Evolutionary conservation across 2,329 filamentous ascomycete species (phyloP).

Genomic region (Colletotrichum karsti): DNA sequence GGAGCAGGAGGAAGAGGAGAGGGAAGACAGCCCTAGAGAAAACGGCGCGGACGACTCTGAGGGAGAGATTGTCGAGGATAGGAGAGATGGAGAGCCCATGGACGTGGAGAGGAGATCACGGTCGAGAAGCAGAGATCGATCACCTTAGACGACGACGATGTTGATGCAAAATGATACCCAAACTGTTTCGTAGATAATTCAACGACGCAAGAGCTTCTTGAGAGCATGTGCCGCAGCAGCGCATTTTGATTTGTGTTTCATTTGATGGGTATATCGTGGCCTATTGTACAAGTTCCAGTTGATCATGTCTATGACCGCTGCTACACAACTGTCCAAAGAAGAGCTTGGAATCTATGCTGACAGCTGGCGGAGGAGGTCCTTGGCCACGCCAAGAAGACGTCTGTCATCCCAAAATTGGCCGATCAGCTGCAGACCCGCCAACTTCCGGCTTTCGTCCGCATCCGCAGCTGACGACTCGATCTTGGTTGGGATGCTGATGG

Average conservation of each 20-base stretch:
- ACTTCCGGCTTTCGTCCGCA: conserved; percentile 41
- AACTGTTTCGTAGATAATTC: too few species aligned
- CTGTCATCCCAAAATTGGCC: conserved; percentile 84
- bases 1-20: conserved; percentile 65
- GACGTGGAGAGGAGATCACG: conserved; percentile 41
- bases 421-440: conserved; percentile 75
- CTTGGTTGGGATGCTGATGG: conserved; percentile 82
- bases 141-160: neutral
- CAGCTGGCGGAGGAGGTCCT: conserved; percentile 46
- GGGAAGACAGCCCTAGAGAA: conserved; percentile 37
- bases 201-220: too few species aligned
- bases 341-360: neutral
- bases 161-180: conserved; percentile 17
- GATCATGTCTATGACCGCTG: neutral
- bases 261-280: conserved; percentile 14
- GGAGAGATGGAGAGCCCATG: conserved; percentile 38
- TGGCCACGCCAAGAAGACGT: conserved; percentile 67
- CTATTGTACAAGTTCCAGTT: conserved; percentile 3
- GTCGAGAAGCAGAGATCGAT: conserved; percentile 21
- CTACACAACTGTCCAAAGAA: neutral
- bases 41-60: conserved; percentile 46
- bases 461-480: conserved; percentile 61
- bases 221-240: neutral
- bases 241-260: neutral
- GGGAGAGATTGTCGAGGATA: conserved; percentile 44